A percentile compares a stretch with the other conserved stretches of the same genome.
Evolutionary conservation across 2,329 filamentous ascomycete genomes (phyloP).

Genomic region (Botrytis byssoidea): DNA sequence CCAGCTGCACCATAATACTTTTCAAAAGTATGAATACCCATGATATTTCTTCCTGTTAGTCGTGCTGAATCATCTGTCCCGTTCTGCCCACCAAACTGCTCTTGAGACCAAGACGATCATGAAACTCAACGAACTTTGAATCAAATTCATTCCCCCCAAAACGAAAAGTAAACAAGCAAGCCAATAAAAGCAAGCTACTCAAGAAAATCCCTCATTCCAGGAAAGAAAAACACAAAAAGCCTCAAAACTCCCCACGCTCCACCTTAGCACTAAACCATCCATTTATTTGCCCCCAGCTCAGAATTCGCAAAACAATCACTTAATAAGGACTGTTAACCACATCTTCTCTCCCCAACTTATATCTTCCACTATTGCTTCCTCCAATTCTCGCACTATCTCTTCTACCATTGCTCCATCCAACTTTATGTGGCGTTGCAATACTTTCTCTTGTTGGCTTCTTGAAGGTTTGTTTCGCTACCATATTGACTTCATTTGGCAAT

Average conservation of each 20-base stretch:
- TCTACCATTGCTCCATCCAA: conserved; percentile 47
- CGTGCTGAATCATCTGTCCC: background rate
- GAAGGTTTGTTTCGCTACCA: conserved; percentile 84
- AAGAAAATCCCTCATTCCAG: background rate
- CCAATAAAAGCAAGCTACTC: background rate
- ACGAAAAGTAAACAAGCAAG: background rate
- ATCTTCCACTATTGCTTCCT: conserved; percentile 56
- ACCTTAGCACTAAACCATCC: background rate
- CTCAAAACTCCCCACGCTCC: background rate
- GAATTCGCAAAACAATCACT: background rate
- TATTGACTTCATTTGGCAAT: conserved; percentile 94
- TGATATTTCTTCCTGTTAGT: background rate
- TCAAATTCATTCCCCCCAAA: background rate
- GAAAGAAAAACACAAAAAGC: background rate
- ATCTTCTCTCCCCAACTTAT: conserved; percentile 76
- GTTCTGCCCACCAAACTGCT: background rate
- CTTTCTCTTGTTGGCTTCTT: conserved; percentile 90
- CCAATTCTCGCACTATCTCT: conserved; percentile 51
- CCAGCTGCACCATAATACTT: conserved; percentile 13
- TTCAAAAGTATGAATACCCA: background rate
- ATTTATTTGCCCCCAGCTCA: background rate
- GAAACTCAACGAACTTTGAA: background rate
- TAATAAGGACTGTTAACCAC: conserved; percentile 72
- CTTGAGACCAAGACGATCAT: background rate
- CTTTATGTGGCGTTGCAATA: conserved; percentile 60